A percentile compares a stretch with the other conserved stretches of the same genome.
phyloP scores from a whole-genome alignment of 1,284 basidiomycete genomes.

The Boletus semigastroideus region DNA sequence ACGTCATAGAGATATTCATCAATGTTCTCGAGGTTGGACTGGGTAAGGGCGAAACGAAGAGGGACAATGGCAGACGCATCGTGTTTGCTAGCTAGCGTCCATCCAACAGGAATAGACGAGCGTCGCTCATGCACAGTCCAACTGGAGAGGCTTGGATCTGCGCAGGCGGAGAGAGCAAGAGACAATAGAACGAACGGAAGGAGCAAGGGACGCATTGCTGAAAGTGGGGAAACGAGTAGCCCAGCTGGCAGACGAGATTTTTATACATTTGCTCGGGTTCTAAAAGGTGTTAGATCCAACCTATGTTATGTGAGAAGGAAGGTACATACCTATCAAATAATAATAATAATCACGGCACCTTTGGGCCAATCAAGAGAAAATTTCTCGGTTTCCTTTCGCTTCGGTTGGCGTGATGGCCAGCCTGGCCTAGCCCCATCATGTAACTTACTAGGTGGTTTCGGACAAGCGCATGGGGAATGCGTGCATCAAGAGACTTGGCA shows the following conservation, averaged over 20 bases:
- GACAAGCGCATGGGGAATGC: too few species aligned
- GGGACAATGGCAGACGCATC: constrained; percentile 34
- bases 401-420: too few species aligned
- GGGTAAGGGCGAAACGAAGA: constrained; percentile 43
- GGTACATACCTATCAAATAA: too few species aligned
- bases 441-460: too few species aligned
- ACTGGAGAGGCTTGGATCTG: constrained; percentile 16
- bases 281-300: not conserved
- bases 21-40: constrained; percentile 41
- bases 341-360: too few species aligned
- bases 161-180: constrained; percentile 16
- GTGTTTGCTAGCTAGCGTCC: constrained; percentile 34
- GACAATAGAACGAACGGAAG: constrained; percentile 25
- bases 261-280: not conserved
- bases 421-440: too few species aligned
- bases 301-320: too few species aligned
- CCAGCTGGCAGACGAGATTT: not conserved
- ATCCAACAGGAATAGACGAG: constrained; percentile 33
- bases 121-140: constrained; percentile 36
- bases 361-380: too few species aligned
- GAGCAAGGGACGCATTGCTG: constrained; percentile 22
- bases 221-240: not conserved
- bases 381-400: too few species aligned
- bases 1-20: constrained; percentile 42
- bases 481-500: too few species aligned